Conservation (phyloP, 345 rosid species). For the Salix udensis region DNA sequence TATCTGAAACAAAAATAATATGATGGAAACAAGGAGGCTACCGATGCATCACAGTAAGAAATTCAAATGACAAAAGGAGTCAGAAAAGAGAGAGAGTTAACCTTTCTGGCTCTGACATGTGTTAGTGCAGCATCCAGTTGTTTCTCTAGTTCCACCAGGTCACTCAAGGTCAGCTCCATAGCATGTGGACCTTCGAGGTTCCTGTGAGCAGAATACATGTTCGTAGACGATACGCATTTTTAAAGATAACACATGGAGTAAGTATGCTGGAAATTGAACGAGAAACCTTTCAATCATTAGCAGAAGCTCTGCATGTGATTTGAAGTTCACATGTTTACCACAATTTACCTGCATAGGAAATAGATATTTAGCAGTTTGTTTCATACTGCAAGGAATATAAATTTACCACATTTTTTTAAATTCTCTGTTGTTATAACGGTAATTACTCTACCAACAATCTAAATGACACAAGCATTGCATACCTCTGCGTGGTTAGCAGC, state of each 20-base stretch:
- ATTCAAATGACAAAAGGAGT: background rate
- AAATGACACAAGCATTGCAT: background rate
- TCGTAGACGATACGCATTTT: background rate
- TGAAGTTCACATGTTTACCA: constrained; percentile 10
- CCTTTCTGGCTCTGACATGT: constrained; percentile 39
- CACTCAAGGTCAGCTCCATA: constrained; percentile 26
- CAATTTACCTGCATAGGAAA: constrained; percentile 20
- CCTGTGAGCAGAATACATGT: constrained; percentile 16
- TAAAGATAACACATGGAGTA: background rate
- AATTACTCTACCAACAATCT: background rate
- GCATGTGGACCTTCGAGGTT: constrained; percentile 28
- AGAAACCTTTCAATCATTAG: constrained; percentile 39
- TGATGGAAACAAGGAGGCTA: background rate
- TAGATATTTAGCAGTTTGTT: background rate
- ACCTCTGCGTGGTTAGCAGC: background rate
- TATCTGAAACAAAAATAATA: constrained; percentile 23
- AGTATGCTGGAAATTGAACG: background rate
- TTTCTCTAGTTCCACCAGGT: constrained; percentile 34
- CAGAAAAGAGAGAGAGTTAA: background rate
- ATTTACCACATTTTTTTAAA: background rate
- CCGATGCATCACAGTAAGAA: background rate
- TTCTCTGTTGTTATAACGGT: too few species aligned
- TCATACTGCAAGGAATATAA: background rate
- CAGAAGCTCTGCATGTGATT: constrained; percentile 25
- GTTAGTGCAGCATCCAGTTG: constrained; percentile 26